phyloP scores from a whole-genome alignment of 768 basidiomycete genomes.

The Phaeotremella skinneri region DNA sequence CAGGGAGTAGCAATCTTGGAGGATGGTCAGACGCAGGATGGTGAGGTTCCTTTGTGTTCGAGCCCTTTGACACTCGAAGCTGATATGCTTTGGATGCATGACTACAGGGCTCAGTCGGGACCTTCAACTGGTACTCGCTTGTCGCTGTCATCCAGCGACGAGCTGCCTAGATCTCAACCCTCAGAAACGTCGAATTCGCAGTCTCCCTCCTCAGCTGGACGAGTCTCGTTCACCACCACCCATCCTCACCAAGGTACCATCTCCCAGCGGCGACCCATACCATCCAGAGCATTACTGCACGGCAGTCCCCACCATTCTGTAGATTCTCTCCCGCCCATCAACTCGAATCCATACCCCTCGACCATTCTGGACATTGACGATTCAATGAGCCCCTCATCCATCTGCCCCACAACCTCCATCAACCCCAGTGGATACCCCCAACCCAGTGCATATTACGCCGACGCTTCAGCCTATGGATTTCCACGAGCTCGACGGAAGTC shows the following conservation, averaged over 20 bases:
- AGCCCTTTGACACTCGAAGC: not conserved
- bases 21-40: constrained; percentile 45
- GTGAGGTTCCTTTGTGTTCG: constrained; percentile 17
- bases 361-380: not conserved
- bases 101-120: constrained; percentile 10
- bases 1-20: constrained; percentile 28
- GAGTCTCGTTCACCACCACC: constrained; percentile 4
- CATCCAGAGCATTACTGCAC: not conserved
- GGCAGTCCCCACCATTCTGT: not conserved
- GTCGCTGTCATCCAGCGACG: constrained; percentile 29
- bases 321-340: not conserved
- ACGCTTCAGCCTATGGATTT: not conserved
- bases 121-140: constrained; percentile 18
- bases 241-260: constrained; percentile 2
- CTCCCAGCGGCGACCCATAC: constrained; percentile 7
- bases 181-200: constrained; percentile 9
- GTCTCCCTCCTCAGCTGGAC: constrained; percentile 4
- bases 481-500: constrained; percentile 4
- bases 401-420: not conserved
- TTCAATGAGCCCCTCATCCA: not conserved
- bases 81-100: not conserved
- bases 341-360: not conserved
- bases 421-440: not conserved
- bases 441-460: not conserved
- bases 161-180: constrained; percentile 6